Conservation (phyloP, 2,329 filamentous ascomycete genomes). For the Epichloe elymi region DNA sequence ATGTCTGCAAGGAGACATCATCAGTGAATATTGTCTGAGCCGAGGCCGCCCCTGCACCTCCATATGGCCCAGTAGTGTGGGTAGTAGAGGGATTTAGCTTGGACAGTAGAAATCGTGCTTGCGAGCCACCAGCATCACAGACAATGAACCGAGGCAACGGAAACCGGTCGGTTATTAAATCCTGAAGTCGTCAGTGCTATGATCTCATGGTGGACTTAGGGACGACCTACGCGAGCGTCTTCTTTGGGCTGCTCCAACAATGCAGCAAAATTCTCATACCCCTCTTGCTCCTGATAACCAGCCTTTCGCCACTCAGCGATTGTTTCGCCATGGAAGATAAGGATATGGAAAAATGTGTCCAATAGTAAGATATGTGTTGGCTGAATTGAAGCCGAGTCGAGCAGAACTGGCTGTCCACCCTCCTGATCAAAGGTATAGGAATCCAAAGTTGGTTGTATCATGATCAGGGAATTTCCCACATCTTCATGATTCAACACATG, state of each 20-base stretch:
- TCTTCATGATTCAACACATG: constrained; percentile 97
- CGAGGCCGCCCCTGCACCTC: constrained; percentile 69
- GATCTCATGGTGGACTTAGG: neutral
- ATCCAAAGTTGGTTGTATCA: constrained; percentile 97
- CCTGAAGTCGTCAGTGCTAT: constrained; percentile 36
- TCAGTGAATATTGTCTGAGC: constrained; percentile 99
- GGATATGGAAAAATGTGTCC: constrained; percentile 98
- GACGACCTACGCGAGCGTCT: constrained; percentile 66
- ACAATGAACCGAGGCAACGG: constrained; percentile 98
- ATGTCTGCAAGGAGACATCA: constrained; percentile 93
- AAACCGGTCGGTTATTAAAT: constrained; percentile 93
- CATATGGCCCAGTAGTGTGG: constrained; percentile 85
- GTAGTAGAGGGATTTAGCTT: constrained; percentile 97
- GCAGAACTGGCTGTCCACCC: constrained; percentile 78
- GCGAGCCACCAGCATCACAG: constrained; percentile 94
- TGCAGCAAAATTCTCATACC: constrained; percentile 88
- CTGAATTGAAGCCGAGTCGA: constrained; percentile 94
- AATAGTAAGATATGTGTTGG: constrained; percentile 85
- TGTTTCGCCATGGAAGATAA: constrained; percentile 98
- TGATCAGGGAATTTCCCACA: constrained; percentile 89
- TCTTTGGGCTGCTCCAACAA: constrained; percentile 90
- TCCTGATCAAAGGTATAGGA: constrained; percentile 97
- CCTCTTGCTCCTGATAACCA: constrained; percentile 94
- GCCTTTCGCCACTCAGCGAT: constrained; percentile 97
- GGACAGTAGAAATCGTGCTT: constrained; percentile 89